Evolutionary conservation across 2,329 filamentous ascomycete genomes (phyloP), one percentile per base, ranked within the genome.

Genomic region (Ustulina deusta): DNA sequence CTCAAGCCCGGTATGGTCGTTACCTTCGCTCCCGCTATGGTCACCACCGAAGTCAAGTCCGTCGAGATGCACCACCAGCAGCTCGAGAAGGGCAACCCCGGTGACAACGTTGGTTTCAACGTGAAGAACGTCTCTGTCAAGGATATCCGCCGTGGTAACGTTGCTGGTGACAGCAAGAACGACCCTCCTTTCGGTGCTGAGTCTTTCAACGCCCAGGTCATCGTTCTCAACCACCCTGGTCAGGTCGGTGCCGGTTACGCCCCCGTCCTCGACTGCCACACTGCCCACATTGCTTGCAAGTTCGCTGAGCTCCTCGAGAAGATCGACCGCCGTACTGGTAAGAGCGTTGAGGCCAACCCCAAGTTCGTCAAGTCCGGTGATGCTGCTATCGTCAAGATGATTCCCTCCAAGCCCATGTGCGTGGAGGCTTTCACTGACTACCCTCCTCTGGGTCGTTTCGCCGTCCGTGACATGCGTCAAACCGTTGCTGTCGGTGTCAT

Each of bases 351-450:
- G 87, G 82, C 87, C 83, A 83, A 81, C 81, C 96, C 96, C 87
- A 99, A 99, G 92, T 98, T 97, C 91, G 94, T 99, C 93, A 99
- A 99, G 94, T 97, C 95, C 81, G 96, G 96, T 92, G 96, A 99
- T 85, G 95, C 96, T 78, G 95, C 95, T 85, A 99, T 99, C 87
- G 96, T 99, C 89, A 98, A 97, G 94, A 98, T 99, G 96, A 83
- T 97, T 89, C 96, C 96, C 83, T 97, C 95, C 89, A 99, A 99
- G 94, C 96, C 96, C 83, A 99, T 99, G 96, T 99, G 96, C 86
- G 96, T 99, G 85, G 96, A 99, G 93, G 88, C 96, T 79, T 99
- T 98, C 94, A 97, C 94, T 81, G 94, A 97, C 83, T 99, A 98
- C 90, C 95, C 96, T 81, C 96, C 96, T 85, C 94, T 99, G 80